Conservation (phyloP, 176 grass and related monocot species). For the Oryza nivara region DNA sequence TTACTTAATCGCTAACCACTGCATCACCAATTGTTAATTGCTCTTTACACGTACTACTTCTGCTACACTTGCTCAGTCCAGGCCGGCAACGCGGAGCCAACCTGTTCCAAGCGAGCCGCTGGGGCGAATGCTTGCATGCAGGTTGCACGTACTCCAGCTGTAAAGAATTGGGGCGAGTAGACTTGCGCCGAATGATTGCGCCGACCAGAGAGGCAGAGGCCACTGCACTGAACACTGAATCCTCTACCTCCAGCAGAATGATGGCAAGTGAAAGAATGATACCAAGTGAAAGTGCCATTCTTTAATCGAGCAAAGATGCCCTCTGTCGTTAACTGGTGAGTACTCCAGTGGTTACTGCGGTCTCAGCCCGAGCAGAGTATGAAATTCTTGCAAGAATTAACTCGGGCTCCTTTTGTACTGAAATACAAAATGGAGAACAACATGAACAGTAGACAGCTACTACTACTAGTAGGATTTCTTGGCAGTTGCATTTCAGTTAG, state of each 20-base stretch:
- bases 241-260: slow-evolving; percentile 20
- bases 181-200: slow-evolving; percentile 25
- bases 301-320: slow-evolving; percentile 7
- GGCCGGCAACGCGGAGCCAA: slow-evolving; percentile 24
- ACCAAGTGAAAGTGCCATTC: slow-evolving; percentile 16
- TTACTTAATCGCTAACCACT: neutral
- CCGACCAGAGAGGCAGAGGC: slow-evolving; percentile 1
- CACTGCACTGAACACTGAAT: neutral
- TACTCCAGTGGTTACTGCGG: neutral
- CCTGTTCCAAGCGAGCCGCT: slow-evolving; percentile 34
- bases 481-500: neutral
- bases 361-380: neutral
- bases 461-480: neutral
- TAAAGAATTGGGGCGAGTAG: neutral
- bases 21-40: slow-evolving; percentile 13
- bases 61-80: too few species aligned
- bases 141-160: slow-evolving; percentile 5
- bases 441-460: neutral
- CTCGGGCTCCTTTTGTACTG: neutral
- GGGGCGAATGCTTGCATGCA: neutral
- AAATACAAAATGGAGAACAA: neutral
- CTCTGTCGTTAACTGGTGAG: neutral
- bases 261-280: slow-evolving; percentile 39
- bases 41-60: neutral
- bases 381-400: too few species aligned